Conservation (phyloP, 495 filamentous ascomycete species). For the Rostrohypoxylon terebratum region DNA sequence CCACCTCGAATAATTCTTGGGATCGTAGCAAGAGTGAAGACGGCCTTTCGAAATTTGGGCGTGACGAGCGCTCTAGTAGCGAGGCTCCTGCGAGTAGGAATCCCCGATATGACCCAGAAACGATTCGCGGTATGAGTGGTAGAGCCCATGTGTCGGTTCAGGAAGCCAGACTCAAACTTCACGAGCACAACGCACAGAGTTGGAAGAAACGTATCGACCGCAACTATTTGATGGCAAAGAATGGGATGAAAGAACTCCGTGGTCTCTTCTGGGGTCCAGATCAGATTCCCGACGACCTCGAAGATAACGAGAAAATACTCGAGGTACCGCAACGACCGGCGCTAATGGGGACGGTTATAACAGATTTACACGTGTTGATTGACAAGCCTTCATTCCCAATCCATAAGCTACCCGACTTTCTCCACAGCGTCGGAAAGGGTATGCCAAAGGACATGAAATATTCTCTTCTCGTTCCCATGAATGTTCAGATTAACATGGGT, state of each 20-base stretch:
- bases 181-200: constrained; percentile 83
- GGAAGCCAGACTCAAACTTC: constrained; percentile 78
- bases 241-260: constrained; percentile 81
- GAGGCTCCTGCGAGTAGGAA: constrained; percentile 52
- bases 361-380: constrained; percentile 84
- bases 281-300: constrained; percentile 80
- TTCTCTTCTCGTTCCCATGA: constrained; percentile 87
- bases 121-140: constrained; percentile 72
- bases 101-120: constrained; percentile 80
- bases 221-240: constrained; percentile 73
- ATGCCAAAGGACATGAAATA: constrained; percentile 94
- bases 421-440: constrained; percentile 91
- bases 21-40: constrained; percentile 59
- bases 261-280: constrained; percentile 85
- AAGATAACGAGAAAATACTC: constrained; percentile 86
- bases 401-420: constrained; percentile 80
- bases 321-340: constrained; percentile 88
- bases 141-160: constrained; percentile 75
- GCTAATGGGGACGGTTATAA: constrained; percentile 82
- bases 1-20: constrained; percentile 47
- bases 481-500: constrained; percentile 88
- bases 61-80: constrained; percentile 57
- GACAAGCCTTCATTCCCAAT: constrained; percentile 95
- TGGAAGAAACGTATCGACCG: constrained; percentile 94
- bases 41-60: constrained; percentile 56